Conservation (phyloP, 2,329 filamentous ascomycete species). For the Trichoderma koningii region DNA sequence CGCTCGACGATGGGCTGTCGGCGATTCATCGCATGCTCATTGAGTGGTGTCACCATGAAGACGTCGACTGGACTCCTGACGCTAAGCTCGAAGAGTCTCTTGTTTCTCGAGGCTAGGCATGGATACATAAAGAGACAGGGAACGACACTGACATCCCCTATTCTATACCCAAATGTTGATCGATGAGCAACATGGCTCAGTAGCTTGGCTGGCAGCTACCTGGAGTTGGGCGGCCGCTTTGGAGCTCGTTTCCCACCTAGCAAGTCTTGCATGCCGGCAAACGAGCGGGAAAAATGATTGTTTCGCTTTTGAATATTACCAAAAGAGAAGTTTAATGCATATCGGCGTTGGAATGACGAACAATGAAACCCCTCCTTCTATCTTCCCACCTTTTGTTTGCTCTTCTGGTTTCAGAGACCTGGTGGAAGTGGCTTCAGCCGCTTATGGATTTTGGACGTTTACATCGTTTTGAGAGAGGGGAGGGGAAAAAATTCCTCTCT, state of each 20-base stretch:
- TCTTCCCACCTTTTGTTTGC: neutral
- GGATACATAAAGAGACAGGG: neutral
- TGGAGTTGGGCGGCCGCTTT: conserved; percentile 2
- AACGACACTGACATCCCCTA: neutral
- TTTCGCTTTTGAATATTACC: neutral
- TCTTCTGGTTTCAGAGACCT: neutral
- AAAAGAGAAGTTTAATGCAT: conserved; percentile 11
- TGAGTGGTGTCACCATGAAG: conserved; percentile 49
- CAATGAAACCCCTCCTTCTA: neutral
- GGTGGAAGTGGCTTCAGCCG: neutral
- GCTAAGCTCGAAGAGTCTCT: conserved; percentile 36
- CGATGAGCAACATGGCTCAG: neutral
- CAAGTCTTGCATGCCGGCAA: neutral
- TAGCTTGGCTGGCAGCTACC: too few relatives aligned
- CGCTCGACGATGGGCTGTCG: conserved; percentile 48
- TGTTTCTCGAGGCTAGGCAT: neutral
- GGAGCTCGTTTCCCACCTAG: neutral
- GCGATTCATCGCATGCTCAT: conserved; percentile 45
- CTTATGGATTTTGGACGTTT: neutral
- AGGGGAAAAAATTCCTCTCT: neutral
- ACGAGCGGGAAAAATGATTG: neutral
- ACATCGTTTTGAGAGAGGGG: neutral
- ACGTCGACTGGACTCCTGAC: conserved; percentile 50
- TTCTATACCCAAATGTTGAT: neutral
- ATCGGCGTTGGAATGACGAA: conserved; percentile 25